Evolutionary conservation across 192 early-diverging fungal genomes (phyloP).

Genomic region (Phlyctochytrium arcticum): DNA sequence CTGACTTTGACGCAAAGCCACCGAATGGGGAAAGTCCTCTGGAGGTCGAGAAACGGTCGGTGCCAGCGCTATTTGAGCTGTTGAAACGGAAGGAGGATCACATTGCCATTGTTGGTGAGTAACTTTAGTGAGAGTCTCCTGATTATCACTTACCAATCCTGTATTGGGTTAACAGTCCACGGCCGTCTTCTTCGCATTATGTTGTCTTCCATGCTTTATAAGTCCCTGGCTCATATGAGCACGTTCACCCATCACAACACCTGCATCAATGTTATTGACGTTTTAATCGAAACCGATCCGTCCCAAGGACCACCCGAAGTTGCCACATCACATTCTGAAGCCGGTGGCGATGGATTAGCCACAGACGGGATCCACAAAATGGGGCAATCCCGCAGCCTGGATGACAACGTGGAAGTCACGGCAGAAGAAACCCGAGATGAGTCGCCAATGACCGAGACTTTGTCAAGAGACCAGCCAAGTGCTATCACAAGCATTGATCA

Average conservation of each 20-base stretch:
- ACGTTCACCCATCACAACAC: constrained; percentile 46
- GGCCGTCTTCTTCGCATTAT: constrained; percentile 52
- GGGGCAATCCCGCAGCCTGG: constrained; percentile 4
- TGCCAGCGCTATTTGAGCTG: constrained; percentile 42
- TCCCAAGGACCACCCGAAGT: background rate
- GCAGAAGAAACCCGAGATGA: background rate
- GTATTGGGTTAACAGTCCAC: constrained; percentile 37
- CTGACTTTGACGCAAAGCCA: constrained; percentile 35
- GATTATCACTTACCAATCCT: background rate
- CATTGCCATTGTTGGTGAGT: constrained; percentile 32
- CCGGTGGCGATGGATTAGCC: background rate
- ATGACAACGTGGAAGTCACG: constrained; percentile 19
- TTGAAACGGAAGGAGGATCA: constrained; percentile 25
- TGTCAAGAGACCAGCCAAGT: background rate
- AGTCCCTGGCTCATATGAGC: constrained; percentile 39
- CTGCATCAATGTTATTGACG: constrained; percentile 53
- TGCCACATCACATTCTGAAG: background rate
- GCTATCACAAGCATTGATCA: constrained; percentile 13
- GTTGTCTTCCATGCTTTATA: constrained; percentile 42
- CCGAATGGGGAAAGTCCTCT: constrained; percentile 47
- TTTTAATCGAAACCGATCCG: constrained; percentile 26
- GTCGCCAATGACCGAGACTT: background rate
- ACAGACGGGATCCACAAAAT: too few relatives aligned
- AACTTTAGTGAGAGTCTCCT: background rate
- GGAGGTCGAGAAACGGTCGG: constrained; percentile 37